Base-by-base conservation (phyloP, 768 basidiomycete species). In the Dacryopinax primogenitus region DNA sequence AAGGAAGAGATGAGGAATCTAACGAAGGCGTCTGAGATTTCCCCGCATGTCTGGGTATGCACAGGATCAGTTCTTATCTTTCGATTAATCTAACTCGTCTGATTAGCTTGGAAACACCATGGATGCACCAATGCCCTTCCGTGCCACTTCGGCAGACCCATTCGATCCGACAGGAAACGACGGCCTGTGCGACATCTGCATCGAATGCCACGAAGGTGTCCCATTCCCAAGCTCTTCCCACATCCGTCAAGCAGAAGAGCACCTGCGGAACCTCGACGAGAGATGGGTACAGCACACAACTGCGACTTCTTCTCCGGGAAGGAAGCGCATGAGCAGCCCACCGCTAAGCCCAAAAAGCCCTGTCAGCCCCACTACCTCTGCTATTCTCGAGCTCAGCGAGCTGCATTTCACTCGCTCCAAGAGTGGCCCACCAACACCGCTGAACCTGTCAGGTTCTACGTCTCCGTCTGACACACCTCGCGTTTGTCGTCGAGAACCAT, bases 1-100 rank as follows among this genome's bases (percentile, higher is more conserved):
- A 84, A 84, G 74, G 88, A 90, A 67, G 92, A 94, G 77, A 94
- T 93, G 90, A 79, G 87, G 13, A 87, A 89, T 71, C 77, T 94
- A 64, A 95, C 92, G 0, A 81, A 84, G 66, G 88, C 90, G 6
- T 86, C 83, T 23, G 88, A 90, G 76, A 91, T 94, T 63, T 72
- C 69, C 18, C 70, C 71, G 28, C 70, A 70, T 32, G 71, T 77
- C 65, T 75, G 69, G 68, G 75, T 76, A 65, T 4, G 51, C 51
- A 28, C 26, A 47, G n/a, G n/a, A n/a, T n/a, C n/a, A n/a, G 72
- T 61, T n/a, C 4, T 37, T 30, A 9, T 36, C 51, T 64, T 13
- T 39, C n/a, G 16, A 15, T 33, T 34, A 9, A 11, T 33, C 28
- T 32, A 26, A 41, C 77, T 87, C 68, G 35, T n/a, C 33, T 47